These are phyloP conservation scores for Actinomortierella ambigua DNA, from an alignment of 371 early-diverging fungal genomes.

Conservation along the genomic window DNA sequence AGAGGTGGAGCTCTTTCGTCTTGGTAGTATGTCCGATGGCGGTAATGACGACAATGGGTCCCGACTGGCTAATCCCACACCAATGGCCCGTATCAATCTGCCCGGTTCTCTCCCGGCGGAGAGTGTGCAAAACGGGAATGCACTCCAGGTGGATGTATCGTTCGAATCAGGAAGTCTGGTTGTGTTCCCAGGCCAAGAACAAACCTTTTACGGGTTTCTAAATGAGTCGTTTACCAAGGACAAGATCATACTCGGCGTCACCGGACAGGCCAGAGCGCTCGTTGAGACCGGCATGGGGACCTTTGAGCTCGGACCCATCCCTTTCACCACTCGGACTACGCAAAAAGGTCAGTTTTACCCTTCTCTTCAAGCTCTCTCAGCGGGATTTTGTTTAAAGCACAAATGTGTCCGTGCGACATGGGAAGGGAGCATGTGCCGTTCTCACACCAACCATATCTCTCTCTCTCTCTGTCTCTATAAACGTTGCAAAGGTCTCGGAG, in stretches of 20 bases:
- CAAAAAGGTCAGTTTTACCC: conserved; percentile 25
- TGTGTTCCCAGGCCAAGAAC: conserved; percentile 7
- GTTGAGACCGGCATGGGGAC: conserved; percentile 39
- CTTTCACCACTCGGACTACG: conserved; percentile 24
- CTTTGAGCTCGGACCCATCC: conserved; percentile 42
- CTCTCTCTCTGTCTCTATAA: background rate
- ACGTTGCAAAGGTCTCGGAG: conserved; percentile 26
- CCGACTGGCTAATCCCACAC: no score
- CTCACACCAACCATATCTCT: background rate
- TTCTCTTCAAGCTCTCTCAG: no score
- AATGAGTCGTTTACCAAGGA: conserved; percentile 32
- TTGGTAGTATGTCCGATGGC: no score
- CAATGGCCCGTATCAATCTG: conserved; percentile 9
- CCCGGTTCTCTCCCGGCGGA: conserved; percentile 19
- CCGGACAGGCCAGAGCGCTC: conserved; percentile 26
- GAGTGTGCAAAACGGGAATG: conserved; percentile 28
- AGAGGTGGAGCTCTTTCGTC: no score
- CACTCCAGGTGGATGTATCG: conserved; percentile 19
- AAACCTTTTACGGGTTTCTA: conserved; percentile 29
- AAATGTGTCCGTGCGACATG: no score
- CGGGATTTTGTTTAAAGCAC: no score
- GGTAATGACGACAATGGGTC: no score
- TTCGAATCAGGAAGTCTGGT: conserved; percentile 8
- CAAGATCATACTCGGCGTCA: conserved; percentile 31
- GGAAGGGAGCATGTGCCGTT: no score